phyloP scores from a whole-genome alignment of 1,284 basidiomycete genomes.

The Leccinum fuscescens region DNA sequence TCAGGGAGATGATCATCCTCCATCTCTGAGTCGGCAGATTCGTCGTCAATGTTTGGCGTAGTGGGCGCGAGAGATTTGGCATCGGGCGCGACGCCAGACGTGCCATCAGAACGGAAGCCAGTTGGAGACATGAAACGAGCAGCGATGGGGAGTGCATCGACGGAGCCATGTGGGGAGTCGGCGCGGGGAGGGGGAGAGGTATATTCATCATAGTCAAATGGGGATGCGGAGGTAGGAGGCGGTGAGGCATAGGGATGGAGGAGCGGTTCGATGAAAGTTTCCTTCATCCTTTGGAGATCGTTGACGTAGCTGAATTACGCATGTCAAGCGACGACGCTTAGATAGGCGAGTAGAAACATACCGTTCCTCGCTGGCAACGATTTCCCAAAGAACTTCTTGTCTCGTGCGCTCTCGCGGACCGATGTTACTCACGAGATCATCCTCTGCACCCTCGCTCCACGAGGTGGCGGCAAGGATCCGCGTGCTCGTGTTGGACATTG shows the following conservation, averaged over 20 bases:
- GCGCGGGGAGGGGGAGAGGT: constrained; percentile 35
- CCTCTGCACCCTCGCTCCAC: constrained; percentile 95
- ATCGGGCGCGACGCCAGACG: constrained; percentile 38
- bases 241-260: constrained; percentile 74
- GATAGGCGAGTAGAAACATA: constrained; percentile 39
- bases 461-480: constrained; percentile 79
- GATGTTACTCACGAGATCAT: constrained; percentile 91
- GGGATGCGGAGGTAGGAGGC: constrained; percentile 47
- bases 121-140: constrained; percentile 85
- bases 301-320: constrained; percentile 73
- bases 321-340: constrained; percentile 16
- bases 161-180: constrained; percentile 65
- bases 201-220: constrained; percentile 66
- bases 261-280: constrained; percentile 88
- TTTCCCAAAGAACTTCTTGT: constrained; percentile 97
- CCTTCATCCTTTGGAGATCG: constrained; percentile 88
- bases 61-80: constrained; percentile 39
- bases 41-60: constrained; percentile 66
- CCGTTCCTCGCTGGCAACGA: constrained; percentile 96
- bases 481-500: constrained; percentile 65
- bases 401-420: constrained; percentile 91
- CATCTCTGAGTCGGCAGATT: constrained; percentile 69
- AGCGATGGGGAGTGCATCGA: constrained; percentile 82
- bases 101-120: constrained; percentile 52
- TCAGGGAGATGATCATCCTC: constrained; percentile 53